Conservation (phyloP, 257 asterid genomes). For the Solanum boliviense region DNA sequence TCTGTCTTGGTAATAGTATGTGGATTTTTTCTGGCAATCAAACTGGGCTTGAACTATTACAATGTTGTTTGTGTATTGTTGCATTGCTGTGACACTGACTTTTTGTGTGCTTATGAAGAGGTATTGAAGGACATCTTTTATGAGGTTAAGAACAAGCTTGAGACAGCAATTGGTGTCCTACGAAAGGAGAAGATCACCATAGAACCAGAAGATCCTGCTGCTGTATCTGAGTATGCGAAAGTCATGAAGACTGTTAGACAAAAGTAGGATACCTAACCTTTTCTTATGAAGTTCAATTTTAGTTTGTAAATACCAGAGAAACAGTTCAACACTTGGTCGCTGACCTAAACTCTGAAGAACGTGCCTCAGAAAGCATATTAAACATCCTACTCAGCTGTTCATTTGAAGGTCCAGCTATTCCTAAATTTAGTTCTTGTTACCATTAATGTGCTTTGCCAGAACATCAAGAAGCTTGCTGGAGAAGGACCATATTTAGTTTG, state of each 20-base stretch:
- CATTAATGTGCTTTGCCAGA: neutral
- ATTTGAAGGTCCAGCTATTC: neutral
- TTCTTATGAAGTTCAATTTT: neutral
- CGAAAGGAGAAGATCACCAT: constrained; percentile 83
- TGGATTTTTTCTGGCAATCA: neutral
- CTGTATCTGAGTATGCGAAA: constrained; percentile 77
- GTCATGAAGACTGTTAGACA: constrained; percentile 76
- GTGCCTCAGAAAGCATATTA: neutral
- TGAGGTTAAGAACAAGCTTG: constrained; percentile 84
- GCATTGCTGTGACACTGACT: constrained; percentile 17
- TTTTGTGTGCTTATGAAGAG: constrained; percentile 40
- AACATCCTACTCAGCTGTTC: neutral
- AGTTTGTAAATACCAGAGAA: neutral
- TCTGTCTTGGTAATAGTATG: neutral
- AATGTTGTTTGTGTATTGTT: neutral
- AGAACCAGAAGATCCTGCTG: constrained; percentile 84
- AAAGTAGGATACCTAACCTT: constrained; percentile 41
- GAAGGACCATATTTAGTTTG: neutral
- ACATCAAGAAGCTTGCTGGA: neutral
- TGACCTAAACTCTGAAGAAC: no score
- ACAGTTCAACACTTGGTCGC: no score
- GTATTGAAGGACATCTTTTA: constrained; percentile 87
- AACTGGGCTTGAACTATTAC: neutral
- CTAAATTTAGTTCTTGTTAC: neutral
- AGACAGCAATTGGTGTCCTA: constrained; percentile 73